A percentile compares a stretch with the other conserved stretches of the same genome.
phyloP scores from a whole-genome alignment of 1,284 basidiomycete species.

The Trichosporon sp. region DNA sequence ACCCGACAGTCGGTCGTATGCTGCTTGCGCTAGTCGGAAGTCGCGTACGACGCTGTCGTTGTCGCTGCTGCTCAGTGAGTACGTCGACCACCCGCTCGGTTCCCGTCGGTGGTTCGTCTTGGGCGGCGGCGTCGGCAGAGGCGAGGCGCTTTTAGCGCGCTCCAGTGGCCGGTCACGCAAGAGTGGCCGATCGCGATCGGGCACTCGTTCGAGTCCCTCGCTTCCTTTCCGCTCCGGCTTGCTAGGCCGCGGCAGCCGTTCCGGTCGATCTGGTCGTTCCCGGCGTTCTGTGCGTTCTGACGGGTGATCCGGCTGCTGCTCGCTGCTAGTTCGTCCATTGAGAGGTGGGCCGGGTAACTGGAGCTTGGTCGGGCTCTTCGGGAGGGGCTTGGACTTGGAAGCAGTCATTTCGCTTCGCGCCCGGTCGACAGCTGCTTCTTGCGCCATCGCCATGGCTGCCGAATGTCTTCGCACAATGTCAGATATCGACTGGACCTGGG shows the following conservation, averaged over 20 bases:
- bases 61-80: slow-evolving; percentile 26
- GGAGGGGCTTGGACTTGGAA: slow-evolving; percentile 4
- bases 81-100: slow-evolving; percentile 22
- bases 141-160: slow-evolving; percentile 13
- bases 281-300: neutral
- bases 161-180: slow-evolving; percentile 1
- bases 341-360: neutral
- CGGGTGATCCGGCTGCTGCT: neutral
- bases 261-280: neutral
- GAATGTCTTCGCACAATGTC: slow-evolving; percentile 58
- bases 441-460: slow-evolving; percentile 37
- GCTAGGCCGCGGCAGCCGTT: neutral
- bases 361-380: slow-evolving; percentile 14
- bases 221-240: neutral
- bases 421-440: slow-evolving; percentile 36
- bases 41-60: slow-evolving; percentile 31
- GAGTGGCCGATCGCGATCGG: neutral
- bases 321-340: neutral
- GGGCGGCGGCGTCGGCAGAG: slow-evolving; percentile 14
- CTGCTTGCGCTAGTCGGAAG: slow-evolving; percentile 31
- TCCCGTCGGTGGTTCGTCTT: slow-evolving; percentile 22
- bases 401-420: slow-evolving; percentile 32
- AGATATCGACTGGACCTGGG: slow-evolving; percentile 45
- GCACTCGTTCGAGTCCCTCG: neutral
- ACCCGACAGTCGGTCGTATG: slow-evolving; percentile 28